These are phyloP conservation scores for Zymoseptoria brevis DNA, from an alignment of 2,329 filamentous ascomycete species.

Conservation along the genomic window DNA sequence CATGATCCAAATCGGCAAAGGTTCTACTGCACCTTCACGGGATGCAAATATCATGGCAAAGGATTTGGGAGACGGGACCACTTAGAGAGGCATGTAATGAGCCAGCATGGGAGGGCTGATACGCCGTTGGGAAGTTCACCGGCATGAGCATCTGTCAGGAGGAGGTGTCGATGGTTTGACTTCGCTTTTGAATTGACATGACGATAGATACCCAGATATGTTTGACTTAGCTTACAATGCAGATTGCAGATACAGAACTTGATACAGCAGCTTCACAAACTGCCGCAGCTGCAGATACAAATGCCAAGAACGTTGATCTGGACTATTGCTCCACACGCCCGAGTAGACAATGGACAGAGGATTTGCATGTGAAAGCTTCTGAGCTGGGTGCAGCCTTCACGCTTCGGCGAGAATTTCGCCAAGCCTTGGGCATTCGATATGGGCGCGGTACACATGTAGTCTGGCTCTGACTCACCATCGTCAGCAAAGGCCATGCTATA, in stretches of 20 bases:
- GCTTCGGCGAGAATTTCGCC: background rate
- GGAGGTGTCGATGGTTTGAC: background rate
- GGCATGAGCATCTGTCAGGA: background rate
- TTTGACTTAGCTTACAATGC: background rate
- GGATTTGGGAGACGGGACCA: constrained; percentile 18
- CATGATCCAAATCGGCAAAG: constrained; percentile 16
- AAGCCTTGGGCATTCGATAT: background rate
- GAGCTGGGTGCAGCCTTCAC: background rate
- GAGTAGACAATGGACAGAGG: background rate
- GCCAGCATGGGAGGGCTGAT: constrained; percentile 14
- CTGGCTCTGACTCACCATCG: background rate
- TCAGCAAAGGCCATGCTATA: no score
- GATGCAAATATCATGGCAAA: constrained; percentile 15
- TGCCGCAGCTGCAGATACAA: no score
- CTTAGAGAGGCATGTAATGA: constrained; percentile 14
- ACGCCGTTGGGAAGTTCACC: constrained; percentile 1
- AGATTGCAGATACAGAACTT: background rate
- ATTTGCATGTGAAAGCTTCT: background rate
- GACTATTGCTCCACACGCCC: no score
- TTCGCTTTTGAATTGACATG: background rate
- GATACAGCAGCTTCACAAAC: background rate
- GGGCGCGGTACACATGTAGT: background rate
- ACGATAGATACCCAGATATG: background rate
- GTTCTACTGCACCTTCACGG: constrained; percentile 11
- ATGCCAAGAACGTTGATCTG: no score